phyloP scores from a whole-genome alignment of 768 basidiomycete species.

The Russula foetens region DNA sequence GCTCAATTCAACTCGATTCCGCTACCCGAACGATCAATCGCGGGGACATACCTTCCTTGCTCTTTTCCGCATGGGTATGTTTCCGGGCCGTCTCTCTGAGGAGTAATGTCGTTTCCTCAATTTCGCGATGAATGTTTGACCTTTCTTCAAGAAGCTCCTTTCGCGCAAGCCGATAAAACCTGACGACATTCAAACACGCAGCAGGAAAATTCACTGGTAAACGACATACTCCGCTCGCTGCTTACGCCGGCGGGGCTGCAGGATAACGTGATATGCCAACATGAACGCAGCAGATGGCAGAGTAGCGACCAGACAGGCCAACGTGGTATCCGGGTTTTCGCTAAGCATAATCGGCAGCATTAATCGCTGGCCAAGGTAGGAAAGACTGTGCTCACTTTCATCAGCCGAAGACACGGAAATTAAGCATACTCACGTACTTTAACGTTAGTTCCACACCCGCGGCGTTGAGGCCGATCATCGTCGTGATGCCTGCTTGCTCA shows the following conservation, averaged over 20 bases:
- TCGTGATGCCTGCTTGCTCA: constrained; percentile 36
- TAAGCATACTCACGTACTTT: constrained; percentile 38
- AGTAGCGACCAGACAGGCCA: constrained; percentile 45
- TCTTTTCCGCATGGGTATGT: constrained; percentile 54
- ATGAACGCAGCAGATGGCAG: constrained; percentile 47
- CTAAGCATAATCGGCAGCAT: constrained; percentile 52
- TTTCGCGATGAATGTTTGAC: constrained; percentile 51
- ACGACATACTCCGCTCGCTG: constrained; percentile 45
- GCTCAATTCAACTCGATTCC: constrained; percentile 3
- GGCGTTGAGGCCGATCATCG: constrained; percentile 36
- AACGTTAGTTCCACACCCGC: constrained; percentile 45
- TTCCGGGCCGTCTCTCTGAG: constrained; percentile 61
- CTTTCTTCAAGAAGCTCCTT: constrained; percentile 57
- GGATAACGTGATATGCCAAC: constrained; percentile 48
- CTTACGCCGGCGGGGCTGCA: constrained; percentile 46
- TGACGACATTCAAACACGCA: constrained; percentile 26
- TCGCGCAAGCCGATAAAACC: constrained; percentile 59
- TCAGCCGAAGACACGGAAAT: constrained; percentile 16
- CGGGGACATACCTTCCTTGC: constrained; percentile 49
- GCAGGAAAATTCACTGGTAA: constrained; percentile 8
- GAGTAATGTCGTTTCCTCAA: constrained; percentile 51
- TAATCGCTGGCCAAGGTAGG: constrained; percentile 50
- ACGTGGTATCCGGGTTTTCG: constrained; percentile 34
- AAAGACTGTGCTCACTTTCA: constrained; percentile 32
- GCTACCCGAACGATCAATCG: constrained; percentile 3